Evolutionary conservation across 345 rosid species (phyloP), one percentile per base, ranked within the genome.

Genomic region (Firmiana major): DNA sequence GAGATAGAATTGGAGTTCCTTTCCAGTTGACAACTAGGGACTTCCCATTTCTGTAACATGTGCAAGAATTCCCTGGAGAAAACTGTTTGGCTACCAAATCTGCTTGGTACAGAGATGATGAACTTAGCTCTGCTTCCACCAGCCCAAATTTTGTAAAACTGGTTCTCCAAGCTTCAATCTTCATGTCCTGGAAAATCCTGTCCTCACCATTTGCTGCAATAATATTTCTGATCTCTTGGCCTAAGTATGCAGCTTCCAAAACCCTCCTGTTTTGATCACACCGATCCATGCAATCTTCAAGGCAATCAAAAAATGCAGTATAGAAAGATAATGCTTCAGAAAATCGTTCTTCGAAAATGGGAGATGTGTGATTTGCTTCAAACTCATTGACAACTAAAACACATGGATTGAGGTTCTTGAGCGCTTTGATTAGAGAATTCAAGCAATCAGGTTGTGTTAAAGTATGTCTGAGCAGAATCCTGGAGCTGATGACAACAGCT

Each of bases 71-170:
- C 15, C 54, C 36, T 11, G 19, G 3, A 60, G 38, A 38, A 60
- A 26, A 26, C 8, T 60, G 64, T 24, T 26, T 60, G 17, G 71
- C 63, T 24, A 22, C 10, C 43, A 77, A 17, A 8, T 54, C 69
- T 60, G 81, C 84, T 58, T 78, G 74, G 31, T 31, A 75, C 31
- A 75, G 65, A 4, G 81, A 64, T 53, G 79, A 69, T 4, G 26
- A n/a, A 45, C 84, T 75, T n/a, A 70, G 38, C 46, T 75, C 79
- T 4, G n/a, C 7, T 71, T 75, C 77, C 10, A 42, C 24, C 79
- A 70, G 64, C 5, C 81, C 79, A 40, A 78, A 55, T 6, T 55
- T 49, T 11, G 22, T 12, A 42, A 73, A 81, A 40, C 7, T 24
- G 8, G 43, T 15, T 46, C 78, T 77, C 75, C 80, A 67, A 36